Base-by-base conservation (phyloP, 768 basidiomycete genomes). In the Tulasnella sp. region DNA sequence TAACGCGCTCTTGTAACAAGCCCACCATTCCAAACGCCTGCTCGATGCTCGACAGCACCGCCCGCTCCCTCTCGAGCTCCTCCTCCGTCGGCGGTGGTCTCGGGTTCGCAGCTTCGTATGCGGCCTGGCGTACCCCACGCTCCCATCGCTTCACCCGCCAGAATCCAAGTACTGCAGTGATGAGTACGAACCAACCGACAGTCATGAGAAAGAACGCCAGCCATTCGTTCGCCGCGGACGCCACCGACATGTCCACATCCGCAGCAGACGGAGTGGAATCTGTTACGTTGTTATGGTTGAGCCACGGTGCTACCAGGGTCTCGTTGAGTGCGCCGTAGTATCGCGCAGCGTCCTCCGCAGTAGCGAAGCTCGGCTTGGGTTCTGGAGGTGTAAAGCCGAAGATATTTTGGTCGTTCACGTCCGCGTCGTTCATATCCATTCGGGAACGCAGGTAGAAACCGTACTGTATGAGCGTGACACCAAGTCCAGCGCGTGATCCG, bases 401-500 rank as follows among this genome's bases (percentile, higher is more conserved):
- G 49, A 24, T 53, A 27, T 53, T 49, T 34, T 48, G 17, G 24
- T 17, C 3, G 34, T 56, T 26, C 38, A 56, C 24, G 19, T 67
- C 3, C 68, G 71, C 48, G 68, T 64, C 44, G 3, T 32, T 30
- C 29, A 11, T 30, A 24, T 54, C 58, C 23, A 56, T 47, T 7
- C 60, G 61, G 52, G 70, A 62, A 53, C 81, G 80, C 11, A 86
- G 80, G 68, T 82, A 84, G 66, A 94, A 81, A 0, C 94, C 95
- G 65, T 85, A 90, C 68, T 97, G 95, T 64, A 97, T 94, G 62
- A 97, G 75, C 0, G 91, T 98, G 65, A 96, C 77, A 17, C 95
- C 95, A n/a, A 99, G 81, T 29, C 95, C 95, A 0, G 91, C 92
- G 45, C 91, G 85, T 15, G 90, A 91, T 51, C 96, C 96, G 68